Base-by-base conservation (phyloP, 257 asterid species). In the Primulina eburnea region DNA sequence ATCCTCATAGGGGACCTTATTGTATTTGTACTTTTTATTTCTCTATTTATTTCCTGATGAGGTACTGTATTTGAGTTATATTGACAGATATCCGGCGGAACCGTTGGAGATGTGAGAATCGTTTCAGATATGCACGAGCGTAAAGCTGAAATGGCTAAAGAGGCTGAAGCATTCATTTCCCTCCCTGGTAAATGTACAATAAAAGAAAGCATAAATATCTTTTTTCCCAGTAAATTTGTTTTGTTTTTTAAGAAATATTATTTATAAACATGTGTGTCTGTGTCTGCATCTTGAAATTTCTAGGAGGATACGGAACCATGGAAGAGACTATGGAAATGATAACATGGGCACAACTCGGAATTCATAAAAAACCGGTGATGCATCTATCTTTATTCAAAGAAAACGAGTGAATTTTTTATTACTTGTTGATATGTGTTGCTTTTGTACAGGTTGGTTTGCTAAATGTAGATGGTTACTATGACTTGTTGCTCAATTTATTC, bases 271-370 rank as follows among this genome's bases (percentile, higher is more conserved):
- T 9, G 16, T 16, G 4, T 40, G 4, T 40, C 16, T 11, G 10
- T 43, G 40, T 60, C 70, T 34, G 21, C 77, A 79, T 58, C 64
- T 8, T 78, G 60, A 62, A 34, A 60, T 29, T 57, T 60, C 64
- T 79, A 94, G 99, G 99, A 65, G 99, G 99, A 69, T 94, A 89
- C 77, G 99, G 99, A 57, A 94, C 99, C 26, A 85, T 94, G 99
- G 99, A 94, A 77, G 99, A 94, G 82, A 65, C 84, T 18, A 62
- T 94, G 78, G 99, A 94, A 82, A 92, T 94, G 98, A 94, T 94
- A 72, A 94, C 99, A 63, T 94, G 99, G 99, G 92, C 95, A 62
- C 97, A 94, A 71, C 95, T 94, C 20, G 99, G 99, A 71, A 89
- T 94, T 82, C 99, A 94, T 73, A 87, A 82, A 68, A 94, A 94